Percentiles rank a stretch among this genome's conserved stretches.
These are phyloP conservation scores for Begonia masoniana DNA, from an alignment of 306 rosid species.

Conservation along the genomic window DNA sequence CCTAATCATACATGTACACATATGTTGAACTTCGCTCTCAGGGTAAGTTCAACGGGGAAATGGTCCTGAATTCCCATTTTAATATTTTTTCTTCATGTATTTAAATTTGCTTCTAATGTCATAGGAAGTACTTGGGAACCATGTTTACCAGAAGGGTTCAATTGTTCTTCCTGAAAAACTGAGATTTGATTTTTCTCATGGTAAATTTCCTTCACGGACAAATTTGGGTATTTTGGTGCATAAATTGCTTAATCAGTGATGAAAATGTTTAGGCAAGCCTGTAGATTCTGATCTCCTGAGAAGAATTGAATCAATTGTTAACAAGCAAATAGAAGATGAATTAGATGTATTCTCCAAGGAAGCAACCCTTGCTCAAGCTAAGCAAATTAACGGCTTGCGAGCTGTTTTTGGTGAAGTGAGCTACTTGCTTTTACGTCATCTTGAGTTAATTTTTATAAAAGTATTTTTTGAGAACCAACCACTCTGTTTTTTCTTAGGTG, in stretches of 20 bases:
- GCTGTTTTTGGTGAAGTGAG: conserved; percentile 98
- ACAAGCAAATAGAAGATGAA: conserved; percentile 74
- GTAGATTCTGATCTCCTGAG: conserved; percentile 64
- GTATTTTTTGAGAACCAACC: conserved; percentile 8
- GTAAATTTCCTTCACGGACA: conserved; percentile 19
- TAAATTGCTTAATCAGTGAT: conserved; percentile 8
- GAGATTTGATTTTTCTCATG: conserved; percentile 96
- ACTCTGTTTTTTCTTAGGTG: conserved; percentile 38
- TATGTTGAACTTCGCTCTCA: conserved; percentile 94
- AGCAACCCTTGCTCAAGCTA: conserved; percentile 63
- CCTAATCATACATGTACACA: conserved; percentile 99
- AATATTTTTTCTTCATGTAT: conserved; percentile 1
- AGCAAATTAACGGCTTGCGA: conserved; percentile 69
- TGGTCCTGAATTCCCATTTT: neutral
- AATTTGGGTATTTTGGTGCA: neutral
- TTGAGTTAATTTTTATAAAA: neutral
- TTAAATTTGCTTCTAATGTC: conserved; percentile 10
- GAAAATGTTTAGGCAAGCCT: conserved; percentile 66
- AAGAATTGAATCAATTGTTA: conserved; percentile 73
- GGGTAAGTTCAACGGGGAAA: conserved; percentile 33
- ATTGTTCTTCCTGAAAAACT: conserved; percentile 95
- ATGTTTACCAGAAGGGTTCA: conserved; percentile 93
- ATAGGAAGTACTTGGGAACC: conserved; percentile 88
- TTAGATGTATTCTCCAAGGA: conserved; percentile 68
- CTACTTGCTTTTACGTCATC: conserved; percentile 9